Percentiles rank a stretch among this genome's conserved stretches.
phyloP scores from a whole-genome alignment of 345 rosid species.

The Euphorbia lathyris region DNA sequence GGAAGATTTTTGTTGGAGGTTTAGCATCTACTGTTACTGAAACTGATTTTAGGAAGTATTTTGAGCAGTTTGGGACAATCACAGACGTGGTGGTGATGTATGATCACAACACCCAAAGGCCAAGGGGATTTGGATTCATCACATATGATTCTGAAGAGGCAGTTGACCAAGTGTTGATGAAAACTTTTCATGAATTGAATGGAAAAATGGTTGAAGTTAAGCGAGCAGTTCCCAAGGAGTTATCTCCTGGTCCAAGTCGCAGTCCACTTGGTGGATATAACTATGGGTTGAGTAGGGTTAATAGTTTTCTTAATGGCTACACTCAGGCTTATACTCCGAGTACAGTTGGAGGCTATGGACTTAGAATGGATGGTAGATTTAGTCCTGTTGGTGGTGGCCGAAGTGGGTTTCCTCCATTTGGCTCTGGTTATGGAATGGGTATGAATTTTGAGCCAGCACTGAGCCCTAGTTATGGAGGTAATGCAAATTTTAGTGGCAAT shows the following conservation, averaged over 20 bases:
- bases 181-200: constrained; percentile 71
- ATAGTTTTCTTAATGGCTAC: constrained; percentile 60
- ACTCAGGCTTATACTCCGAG: constrained; percentile 59
- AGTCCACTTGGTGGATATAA: constrained; percentile 67
- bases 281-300: constrained; percentile 54
- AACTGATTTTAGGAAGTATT: constrained; percentile 64
- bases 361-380: constrained; percentile 64
- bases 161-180: constrained; percentile 59
- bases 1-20: constrained; percentile 80
- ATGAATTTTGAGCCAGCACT: constrained; percentile 58
- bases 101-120: constrained; percentile 82
- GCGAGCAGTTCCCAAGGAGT: constrained; percentile 78
- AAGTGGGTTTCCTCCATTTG: constrained; percentile 59
- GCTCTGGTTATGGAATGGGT: constrained; percentile 59
- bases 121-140: constrained; percentile 75
- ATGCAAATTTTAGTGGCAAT: constrained; percentile 47
- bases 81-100: constrained; percentile 82
- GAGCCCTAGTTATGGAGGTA: constrained; percentile 47
- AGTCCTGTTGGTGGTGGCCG: constrained; percentile 54
- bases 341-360: constrained; percentile 59
- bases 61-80: constrained; percentile 74
- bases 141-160: constrained; percentile 78
- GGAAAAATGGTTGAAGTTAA: constrained; percentile 82
- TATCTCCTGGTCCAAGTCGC: constrained; percentile 72
- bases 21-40: constrained; percentile 79